These are phyloP conservation scores for Yarrowia sp. DNA, from an alignment of 805 yeast species.

Conservation along the genomic window DNA sequence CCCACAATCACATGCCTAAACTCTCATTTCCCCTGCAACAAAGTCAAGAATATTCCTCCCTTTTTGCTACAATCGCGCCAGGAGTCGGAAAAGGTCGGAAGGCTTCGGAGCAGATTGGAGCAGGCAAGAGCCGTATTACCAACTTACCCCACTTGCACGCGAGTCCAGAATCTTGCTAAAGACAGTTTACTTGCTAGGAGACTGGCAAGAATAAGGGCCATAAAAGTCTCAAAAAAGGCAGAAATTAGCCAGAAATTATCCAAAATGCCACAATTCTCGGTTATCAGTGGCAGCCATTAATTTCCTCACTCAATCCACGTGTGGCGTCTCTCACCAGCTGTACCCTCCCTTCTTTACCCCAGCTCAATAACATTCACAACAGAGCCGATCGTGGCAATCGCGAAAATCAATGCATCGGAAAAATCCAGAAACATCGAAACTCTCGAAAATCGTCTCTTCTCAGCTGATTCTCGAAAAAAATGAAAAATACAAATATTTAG, in stretches of 20 bases:
- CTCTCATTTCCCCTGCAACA: conserved; percentile 29
- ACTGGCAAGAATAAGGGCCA: too few species aligned
- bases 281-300: too few species aligned
- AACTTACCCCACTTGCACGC: conserved; percentile 13
- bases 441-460: neutral
- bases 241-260: too few species aligned
- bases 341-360: too few species aligned
- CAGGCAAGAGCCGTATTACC: conserved; percentile 7
- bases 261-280: too few species aligned
- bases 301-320: too few species aligned
- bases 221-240: too few species aligned
- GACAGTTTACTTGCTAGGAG: too few species aligned
- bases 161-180: neutral
- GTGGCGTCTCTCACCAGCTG: too few species aligned
- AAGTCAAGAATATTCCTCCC: conserved; percentile 24
- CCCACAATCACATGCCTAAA: conserved; percentile 15
- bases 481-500: too few species aligned
- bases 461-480: neutral
- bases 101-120: conserved; percentile 6
- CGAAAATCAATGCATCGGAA: conserved; percentile 3
- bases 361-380: conserved; percentile 1
- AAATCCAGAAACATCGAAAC: neutral
- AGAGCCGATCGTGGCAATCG: conserved; percentile 11
- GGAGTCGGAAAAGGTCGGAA: conserved; percentile 15
- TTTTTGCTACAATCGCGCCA: conserved; percentile 3